Evolutionary conservation across 352 stramenopile genomes (phyloP).

Genomic region (Pythium pectinolyticum): DNA sequence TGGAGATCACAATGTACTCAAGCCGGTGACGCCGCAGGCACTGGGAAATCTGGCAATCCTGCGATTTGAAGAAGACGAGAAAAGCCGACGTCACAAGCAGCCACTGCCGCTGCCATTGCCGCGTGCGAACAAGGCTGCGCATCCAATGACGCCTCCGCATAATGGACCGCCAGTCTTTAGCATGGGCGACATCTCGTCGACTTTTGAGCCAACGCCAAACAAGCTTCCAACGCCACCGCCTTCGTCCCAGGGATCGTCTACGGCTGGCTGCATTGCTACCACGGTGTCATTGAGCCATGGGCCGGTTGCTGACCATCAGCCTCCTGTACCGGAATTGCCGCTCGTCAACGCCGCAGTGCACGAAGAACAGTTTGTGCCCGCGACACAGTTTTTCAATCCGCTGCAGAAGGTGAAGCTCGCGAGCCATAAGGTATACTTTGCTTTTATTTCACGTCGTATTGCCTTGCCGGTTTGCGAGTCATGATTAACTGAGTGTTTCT

Average conservation of each 20-base stretch:
- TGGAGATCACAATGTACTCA: slow-evolving; percentile 25
- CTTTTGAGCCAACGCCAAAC: not conserved
- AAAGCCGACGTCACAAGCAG: not conserved
- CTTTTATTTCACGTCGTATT: too few relatives aligned
- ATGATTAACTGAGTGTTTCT: too few relatives aligned
- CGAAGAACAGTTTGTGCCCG: slow-evolving; percentile 22
- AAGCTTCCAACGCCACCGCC: not conserved
- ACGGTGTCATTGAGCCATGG: too few relatives aligned
- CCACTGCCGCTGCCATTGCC: too few relatives aligned
- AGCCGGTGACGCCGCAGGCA: slow-evolving; percentile 17
- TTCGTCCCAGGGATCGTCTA: not conserved
- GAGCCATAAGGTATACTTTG: slow-evolving; percentile 18
- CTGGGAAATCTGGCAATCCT: not conserved
- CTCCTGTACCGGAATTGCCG: too few relatives aligned
- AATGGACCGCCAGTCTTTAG: slow-evolving; percentile 18
- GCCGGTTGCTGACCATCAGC: too few relatives aligned
- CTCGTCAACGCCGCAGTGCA: too few relatives aligned
- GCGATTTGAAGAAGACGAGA: too few relatives aligned
- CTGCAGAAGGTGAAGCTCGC: slow-evolving; percentile 13
- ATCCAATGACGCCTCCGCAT: slow-evolving; percentile 14
- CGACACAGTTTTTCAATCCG: slow-evolving; percentile 22
- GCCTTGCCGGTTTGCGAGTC: too few relatives aligned
- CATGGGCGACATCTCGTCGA: slow-evolving; percentile 14
- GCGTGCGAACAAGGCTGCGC: slow-evolving; percentile 3
- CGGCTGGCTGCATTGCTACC: too few relatives aligned